Conservation (phyloP, 441 rosid species). For the Rhodomyrtus psidioides region DNA sequence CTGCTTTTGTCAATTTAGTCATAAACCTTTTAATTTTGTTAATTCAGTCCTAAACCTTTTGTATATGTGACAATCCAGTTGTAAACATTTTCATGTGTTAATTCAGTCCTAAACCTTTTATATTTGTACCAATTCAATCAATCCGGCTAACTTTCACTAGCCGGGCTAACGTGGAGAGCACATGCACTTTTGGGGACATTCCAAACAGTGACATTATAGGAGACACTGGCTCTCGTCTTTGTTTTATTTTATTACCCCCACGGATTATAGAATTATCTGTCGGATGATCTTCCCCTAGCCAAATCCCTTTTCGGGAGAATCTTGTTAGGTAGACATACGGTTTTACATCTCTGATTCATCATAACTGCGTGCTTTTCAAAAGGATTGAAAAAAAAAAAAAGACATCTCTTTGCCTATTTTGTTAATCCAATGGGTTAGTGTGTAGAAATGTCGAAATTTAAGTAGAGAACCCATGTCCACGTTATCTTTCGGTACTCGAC, state of each 20-base stretch:
- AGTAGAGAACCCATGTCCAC: background rate
- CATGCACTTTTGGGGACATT: background rate
- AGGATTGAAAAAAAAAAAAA: background rate
- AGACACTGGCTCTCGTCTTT: background rate
- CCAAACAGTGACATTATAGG: background rate
- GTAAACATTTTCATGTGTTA: too few species aligned
- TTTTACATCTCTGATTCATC: background rate
- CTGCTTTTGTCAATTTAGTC: too few species aligned
- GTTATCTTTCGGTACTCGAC: background rate
- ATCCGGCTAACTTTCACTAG: fast-evolving
- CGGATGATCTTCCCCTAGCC: too few species aligned
- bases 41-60: too few species aligned
- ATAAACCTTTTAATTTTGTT: too few species aligned
- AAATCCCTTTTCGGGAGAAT: too few species aligned
- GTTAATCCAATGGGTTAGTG: background rate
- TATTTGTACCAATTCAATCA: too few species aligned
- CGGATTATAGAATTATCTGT: background rate
- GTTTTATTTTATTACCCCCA: background rate
- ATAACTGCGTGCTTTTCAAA: background rate
- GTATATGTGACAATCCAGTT: too few species aligned
- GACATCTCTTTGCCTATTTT: background rate
- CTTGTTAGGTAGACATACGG: background rate
- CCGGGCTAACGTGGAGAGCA: background rate
- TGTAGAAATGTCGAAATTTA: background rate
- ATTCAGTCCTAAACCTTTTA: too few species aligned